Conservation (phyloP, 345 rosid species). For the Salix koriyanagi region DNA sequence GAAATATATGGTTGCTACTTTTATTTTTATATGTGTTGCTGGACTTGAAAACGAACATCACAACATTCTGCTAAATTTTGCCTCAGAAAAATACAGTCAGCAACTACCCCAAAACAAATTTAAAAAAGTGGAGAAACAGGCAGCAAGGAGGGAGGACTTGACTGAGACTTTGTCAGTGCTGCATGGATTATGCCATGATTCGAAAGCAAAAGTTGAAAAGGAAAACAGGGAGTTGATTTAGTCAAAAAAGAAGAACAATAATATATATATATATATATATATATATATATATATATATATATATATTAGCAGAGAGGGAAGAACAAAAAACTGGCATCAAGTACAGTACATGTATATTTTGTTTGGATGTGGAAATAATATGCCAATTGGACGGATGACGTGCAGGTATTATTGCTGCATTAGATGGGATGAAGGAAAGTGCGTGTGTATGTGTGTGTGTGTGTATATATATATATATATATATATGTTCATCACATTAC, state of each 20-base stretch:
- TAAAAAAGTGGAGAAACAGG: not conserved
- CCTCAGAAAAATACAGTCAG: not conserved
- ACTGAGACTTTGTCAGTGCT: not conserved
- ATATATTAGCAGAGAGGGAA: no score
- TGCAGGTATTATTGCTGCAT: not conserved
- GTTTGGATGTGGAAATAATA: conserved; percentile 1
- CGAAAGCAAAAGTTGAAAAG: no score
- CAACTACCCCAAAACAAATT: not conserved
- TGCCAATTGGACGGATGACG: conserved; percentile 17
- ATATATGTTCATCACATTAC: not conserved
- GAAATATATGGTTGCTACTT: no score
- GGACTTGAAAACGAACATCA: no score
- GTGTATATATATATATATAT: no score
- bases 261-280: no score
- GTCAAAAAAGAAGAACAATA: not conserved
- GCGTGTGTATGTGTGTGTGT: no score
- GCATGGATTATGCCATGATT: no score
- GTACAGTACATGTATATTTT: not conserved
- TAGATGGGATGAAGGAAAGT: no score
- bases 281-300: no score
- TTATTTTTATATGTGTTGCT: no score
- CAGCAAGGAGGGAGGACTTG: not conserved
- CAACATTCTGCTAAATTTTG: not conserved
- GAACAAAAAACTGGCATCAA: no score
- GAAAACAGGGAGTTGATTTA: not conserved